Evolutionary conservation across 164 flowering plant genomes (phyloP).

Genomic region (Cinnamomum micranthum): DNA sequence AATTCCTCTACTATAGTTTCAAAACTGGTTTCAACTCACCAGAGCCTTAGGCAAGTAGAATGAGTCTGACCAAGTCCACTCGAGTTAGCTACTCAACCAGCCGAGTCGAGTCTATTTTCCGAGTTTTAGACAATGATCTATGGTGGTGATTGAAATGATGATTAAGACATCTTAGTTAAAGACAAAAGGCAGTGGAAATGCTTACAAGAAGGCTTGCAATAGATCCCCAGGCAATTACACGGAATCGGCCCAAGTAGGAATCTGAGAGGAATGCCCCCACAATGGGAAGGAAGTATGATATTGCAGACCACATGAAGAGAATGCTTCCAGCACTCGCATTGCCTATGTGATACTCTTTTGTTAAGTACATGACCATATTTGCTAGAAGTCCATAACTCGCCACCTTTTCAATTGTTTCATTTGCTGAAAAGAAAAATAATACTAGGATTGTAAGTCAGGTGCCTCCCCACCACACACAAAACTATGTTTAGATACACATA

Average conservation of each 20-base stretch:
- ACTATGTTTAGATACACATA: no score
- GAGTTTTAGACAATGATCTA: no score
- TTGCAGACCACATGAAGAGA: slow-evolving; percentile 42
- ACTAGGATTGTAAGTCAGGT: not conserved
- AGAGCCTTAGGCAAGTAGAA: no score
- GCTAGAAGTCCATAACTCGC: slow-evolving; percentile 44
- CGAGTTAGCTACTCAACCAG: no score
- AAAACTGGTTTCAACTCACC: no score
- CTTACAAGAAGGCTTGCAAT: slow-evolving; percentile 42
- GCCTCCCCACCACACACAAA: no score
- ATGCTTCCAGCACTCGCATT: slow-evolving; percentile 29
- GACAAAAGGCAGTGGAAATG: not conserved
- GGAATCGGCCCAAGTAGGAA: slow-evolving; percentile 59
- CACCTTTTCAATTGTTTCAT: slow-evolving; percentile 58
- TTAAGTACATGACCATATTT: slow-evolving; percentile 57
- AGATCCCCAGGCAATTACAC: slow-evolving; percentile 43
- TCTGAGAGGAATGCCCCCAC: slow-evolving; percentile 63
- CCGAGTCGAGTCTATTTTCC: no score
- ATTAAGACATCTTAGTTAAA: not conserved
- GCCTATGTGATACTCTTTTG: slow-evolving; percentile 27
- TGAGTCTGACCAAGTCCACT: no score
- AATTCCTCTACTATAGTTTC: no score
- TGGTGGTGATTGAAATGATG: no score
- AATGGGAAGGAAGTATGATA: slow-evolving; percentile 35
- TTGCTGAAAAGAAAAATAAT: slow-evolving; percentile 26